These are phyloP conservation scores for Cladochytrium replicatum DNA, from an alignment of 192 early-diverging fungal species.

Conservation along the genomic window DNA sequence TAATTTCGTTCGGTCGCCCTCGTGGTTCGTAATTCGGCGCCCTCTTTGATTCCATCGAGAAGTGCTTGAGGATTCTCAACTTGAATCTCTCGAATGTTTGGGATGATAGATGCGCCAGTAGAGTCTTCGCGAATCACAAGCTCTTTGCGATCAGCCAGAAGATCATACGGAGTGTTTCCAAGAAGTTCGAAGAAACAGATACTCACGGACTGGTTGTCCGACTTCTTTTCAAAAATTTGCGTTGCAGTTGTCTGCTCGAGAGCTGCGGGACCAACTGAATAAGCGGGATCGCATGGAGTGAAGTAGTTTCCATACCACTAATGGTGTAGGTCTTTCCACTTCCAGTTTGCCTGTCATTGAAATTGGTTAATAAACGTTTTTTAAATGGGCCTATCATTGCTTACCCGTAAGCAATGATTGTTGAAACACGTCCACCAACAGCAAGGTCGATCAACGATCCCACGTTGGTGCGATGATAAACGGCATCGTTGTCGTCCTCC, in stretches of 20 bases:
- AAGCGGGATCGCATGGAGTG: too few relatives aligned
- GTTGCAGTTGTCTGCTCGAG: slow-evolving; percentile 26
- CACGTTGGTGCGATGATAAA: slow-evolving; percentile 18
- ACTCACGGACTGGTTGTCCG: too few relatives aligned
- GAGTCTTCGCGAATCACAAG: too few relatives aligned
- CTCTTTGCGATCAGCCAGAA: too few relatives aligned
- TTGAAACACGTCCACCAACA: slow-evolving; percentile 24
- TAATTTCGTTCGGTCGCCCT: slow-evolving; percentile 25
- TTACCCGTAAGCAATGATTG: too few relatives aligned
- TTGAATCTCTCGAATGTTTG: too few relatives aligned
- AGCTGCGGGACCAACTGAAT: neutral
- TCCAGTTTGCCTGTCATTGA: slow-evolving; percentile 49
- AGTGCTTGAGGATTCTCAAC: slow-evolving; percentile 8
- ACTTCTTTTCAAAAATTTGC: slow-evolving; percentile 25
- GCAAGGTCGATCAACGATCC: slow-evolving; percentile 16
- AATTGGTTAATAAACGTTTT: too few relatives aligned
- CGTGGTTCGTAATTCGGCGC: slow-evolving; percentile 17
- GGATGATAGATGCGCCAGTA: too few relatives aligned
- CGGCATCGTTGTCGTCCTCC: slow-evolving; percentile 15
- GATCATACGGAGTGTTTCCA: too few relatives aligned
- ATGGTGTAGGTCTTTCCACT: slow-evolving; percentile 45
- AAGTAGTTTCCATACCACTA: slow-evolving; percentile 19
- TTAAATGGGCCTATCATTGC: too few relatives aligned
- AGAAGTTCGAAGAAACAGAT: slow-evolving; percentile 34
- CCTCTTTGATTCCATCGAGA: slow-evolving; percentile 10